These are phyloP conservation scores for Malus fusca DNA, from an alignment of 306 rosid genomes.

Conservation along the genomic window DNA sequence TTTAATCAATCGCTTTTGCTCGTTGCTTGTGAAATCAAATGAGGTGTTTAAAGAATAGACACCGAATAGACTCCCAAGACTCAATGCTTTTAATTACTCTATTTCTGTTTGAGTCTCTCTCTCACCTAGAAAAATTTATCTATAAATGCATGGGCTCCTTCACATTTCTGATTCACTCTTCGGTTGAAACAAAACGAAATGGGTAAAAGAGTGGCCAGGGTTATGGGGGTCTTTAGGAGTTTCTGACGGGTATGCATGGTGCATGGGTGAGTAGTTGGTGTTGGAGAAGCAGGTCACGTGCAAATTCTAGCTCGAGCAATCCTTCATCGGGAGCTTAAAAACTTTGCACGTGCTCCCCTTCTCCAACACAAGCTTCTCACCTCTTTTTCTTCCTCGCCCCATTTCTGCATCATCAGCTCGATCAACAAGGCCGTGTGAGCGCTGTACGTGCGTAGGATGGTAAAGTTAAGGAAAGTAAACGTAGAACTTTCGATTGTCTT, in stretches of 20 bases:
- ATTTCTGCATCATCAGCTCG: background rate
- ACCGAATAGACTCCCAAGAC: conserved; percentile 41
- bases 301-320: conserved; percentile 16
- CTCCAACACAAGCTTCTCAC: conserved; percentile 75
- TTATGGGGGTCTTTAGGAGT: background rate
- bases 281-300: conserved; percentile 99
- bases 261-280: conserved; percentile 49
- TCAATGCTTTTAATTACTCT: conserved; percentile 38
- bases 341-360: conserved; percentile 92
- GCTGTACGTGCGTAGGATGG: background rate
- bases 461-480: background rate
- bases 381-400: conserved; percentile 9
- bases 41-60: conserved; percentile 40
- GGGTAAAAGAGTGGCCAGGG: background rate
- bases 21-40: background rate
- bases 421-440: background rate
- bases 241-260: background rate
- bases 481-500: background rate
- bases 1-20: too few relatives aligned
- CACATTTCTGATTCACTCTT: conserved; percentile 5
- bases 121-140: background rate
- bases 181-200: background rate
- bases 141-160: conserved; percentile 37
- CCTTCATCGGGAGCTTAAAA: background rate
- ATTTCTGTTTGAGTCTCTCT: background rate